A percentile compares a stretch with the other conserved stretches of the same genome.
These are phyloP conservation scores for Aspergillus indologenus DNA, from an alignment of 495 filamentous ascomycete genomes.

Conservation along the genomic window DNA sequence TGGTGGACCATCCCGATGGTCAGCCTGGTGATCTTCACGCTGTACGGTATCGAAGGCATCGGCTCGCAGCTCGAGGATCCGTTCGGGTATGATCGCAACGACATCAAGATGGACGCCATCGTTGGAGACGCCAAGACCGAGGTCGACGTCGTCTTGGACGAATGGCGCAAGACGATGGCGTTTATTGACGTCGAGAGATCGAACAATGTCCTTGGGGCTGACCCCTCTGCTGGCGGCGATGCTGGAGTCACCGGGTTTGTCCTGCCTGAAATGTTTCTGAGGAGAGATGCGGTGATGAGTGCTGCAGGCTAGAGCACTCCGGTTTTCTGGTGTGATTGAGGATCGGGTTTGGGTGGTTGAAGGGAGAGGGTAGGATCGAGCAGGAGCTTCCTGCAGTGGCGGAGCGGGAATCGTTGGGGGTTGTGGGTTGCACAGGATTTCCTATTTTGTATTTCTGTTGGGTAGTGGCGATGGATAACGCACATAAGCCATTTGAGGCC, in stretches of 20 bases:
- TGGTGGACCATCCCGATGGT: constrained; percentile 73
- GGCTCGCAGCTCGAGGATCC: constrained; percentile 73
- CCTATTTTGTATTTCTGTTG: too few relatives aligned
- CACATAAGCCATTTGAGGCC: too few relatives aligned
- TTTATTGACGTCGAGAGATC: constrained; percentile 5
- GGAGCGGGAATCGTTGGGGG: too few relatives aligned
- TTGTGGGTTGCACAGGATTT: too few relatives aligned
- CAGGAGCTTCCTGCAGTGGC: too few relatives aligned
- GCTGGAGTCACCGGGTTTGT: constrained; percentile 17
- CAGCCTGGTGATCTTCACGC: constrained; percentile 65
- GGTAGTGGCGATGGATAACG: too few relatives aligned
- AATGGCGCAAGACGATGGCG: constrained; percentile 50
- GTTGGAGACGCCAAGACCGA: constrained; percentile 65
- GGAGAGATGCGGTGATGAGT: background rate
- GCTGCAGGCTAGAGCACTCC: background rate
- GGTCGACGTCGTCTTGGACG: constrained; percentile 59
- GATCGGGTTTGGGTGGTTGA: background rate
- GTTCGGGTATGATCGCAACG: constrained; percentile 71
- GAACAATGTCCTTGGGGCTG: background rate
- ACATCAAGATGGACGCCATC: constrained; percentile 77
- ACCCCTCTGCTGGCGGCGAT: background rate
- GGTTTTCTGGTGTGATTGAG: too few relatives aligned
- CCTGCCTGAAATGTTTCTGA: constrained; percentile 41
- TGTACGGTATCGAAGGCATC: constrained; percentile 74
- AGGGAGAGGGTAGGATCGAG: background rate